Percentiles rank a stretch among this genome's conserved stretches.
These are phyloP conservation scores for Cucurbita ficifolia DNA, from an alignment of 306 rosid genomes.

Conservation along the genomic window DNA sequence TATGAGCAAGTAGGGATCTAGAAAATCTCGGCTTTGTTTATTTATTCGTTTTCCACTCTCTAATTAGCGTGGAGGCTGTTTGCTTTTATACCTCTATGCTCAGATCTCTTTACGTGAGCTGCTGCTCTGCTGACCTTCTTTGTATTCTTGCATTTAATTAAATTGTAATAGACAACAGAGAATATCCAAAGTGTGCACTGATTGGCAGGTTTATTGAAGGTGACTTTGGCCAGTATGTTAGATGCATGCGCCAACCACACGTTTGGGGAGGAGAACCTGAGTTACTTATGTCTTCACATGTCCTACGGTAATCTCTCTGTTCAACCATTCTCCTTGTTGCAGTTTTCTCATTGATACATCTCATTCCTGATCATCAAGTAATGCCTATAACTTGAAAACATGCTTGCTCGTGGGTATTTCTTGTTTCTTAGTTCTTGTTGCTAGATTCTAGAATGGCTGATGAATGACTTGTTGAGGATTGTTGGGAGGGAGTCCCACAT, in stretches of 20 bases:
- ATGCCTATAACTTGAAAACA: background rate
- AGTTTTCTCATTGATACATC: background rate
- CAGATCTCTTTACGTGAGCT: background rate
- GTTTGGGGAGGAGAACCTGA: constrained; percentile 90
- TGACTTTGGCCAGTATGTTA: constrained; percentile 54
- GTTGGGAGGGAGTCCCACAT: no score
- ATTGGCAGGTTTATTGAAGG: constrained; percentile 67
- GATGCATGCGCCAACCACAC: constrained; percentile 56
- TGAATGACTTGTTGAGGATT: background rate
- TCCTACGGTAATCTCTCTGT: constrained; percentile 36
- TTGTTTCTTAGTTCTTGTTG: background rate
- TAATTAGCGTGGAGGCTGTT: background rate
- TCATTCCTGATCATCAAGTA: background rate
- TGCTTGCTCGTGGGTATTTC: background rate
- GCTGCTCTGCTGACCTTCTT: background rate
- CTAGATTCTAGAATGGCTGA: background rate
- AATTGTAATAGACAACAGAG: background rate
- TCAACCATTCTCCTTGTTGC: background rate
- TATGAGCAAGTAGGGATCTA: background rate
- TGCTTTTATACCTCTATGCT: background rate
- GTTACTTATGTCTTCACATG: constrained; percentile 75
- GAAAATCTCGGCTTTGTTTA: background rate
- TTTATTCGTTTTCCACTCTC: background rate
- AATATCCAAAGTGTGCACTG: background rate
- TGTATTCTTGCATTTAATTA: background rate